phyloP scores from a whole-genome alignment of 331 rosid genomes.

The Pyracantha coccinea region DNA sequence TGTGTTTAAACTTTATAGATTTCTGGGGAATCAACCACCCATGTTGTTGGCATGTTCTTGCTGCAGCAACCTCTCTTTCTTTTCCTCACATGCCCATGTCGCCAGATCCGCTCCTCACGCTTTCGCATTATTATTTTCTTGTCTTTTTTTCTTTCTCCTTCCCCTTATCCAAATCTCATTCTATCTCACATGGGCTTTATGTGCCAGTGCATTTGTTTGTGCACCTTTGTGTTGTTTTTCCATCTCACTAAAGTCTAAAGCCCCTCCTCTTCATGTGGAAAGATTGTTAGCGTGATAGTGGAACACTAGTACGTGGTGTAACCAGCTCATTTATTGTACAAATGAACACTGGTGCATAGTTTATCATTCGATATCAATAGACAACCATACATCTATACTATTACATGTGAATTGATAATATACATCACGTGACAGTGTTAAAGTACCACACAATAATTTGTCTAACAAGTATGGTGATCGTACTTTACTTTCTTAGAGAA shows the following conservation, averaged over 20 bases:
- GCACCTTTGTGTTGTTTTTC: slow-evolving; percentile 1
- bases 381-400: neutral
- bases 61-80: slow-evolving; percentile 24
- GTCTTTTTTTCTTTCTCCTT: slow-evolving; percentile 15
- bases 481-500: neutral
- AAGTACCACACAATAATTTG: neutral
- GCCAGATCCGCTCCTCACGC: slow-evolving; percentile 58
- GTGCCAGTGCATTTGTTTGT: neutral
- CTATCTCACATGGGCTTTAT: slow-evolving; percentile 14
- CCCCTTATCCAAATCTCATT: slow-evolving; percentile 25
- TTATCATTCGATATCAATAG: neutral
- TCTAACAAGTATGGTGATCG: neutral
- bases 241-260: neutral
- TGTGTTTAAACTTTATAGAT: neutral
- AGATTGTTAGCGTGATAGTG: neutral
- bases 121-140: slow-evolving; percentile 26
- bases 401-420: too few species aligned
- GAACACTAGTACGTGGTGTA: neutral
- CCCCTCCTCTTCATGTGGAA: neutral
- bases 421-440: too few species aligned
- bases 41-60: slow-evolving; percentile 40
- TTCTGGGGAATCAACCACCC: slow-evolving; percentile 33
- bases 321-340: neutral
- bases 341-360: too few species aligned
- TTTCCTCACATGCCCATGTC: slow-evolving; percentile 70